Conservation (phyloP, 2,329 filamentous ascomycete genomes). For the Ceratocystis ficicola region DNA sequence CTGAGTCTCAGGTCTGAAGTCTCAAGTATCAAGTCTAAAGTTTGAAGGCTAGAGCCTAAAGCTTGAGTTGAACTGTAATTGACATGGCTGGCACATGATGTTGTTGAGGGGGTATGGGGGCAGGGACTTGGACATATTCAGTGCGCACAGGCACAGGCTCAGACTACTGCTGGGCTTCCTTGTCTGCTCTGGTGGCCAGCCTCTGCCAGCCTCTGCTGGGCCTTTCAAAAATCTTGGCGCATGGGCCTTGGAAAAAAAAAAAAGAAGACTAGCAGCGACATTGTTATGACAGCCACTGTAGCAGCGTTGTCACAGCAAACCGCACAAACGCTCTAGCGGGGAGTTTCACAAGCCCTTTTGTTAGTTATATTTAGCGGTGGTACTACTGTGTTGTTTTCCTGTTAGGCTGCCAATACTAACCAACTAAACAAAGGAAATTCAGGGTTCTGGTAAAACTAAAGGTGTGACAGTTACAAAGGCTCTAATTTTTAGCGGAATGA, state of each 20-base stretch:
- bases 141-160: neutral
- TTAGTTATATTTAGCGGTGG: neutral
- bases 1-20: neutral
- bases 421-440: neutral
- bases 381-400: neutral
- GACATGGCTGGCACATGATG: too few species aligned
- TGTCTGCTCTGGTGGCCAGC: neutral
- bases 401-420: neutral
- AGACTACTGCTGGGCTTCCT: neutral
- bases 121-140: neutral
- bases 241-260: neutral
- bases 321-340: constrained; percentile 4
- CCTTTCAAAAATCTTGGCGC: neutral
- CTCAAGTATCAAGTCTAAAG: neutral
- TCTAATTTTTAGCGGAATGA: neutral
- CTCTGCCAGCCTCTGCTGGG: neutral
- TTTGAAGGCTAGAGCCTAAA: neutral
- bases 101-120: too few species aligned
- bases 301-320: constrained; percentile 9
- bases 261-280: neutral
- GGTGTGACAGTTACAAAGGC: neutral
- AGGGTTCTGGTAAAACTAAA: neutral
- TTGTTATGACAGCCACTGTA: constrained; percentile 7
- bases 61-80: too few species aligned
- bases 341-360: constrained; percentile 6